Conservation (phyloP, 352 stramenopile species). For the Phytopythium aichiense region DNA sequence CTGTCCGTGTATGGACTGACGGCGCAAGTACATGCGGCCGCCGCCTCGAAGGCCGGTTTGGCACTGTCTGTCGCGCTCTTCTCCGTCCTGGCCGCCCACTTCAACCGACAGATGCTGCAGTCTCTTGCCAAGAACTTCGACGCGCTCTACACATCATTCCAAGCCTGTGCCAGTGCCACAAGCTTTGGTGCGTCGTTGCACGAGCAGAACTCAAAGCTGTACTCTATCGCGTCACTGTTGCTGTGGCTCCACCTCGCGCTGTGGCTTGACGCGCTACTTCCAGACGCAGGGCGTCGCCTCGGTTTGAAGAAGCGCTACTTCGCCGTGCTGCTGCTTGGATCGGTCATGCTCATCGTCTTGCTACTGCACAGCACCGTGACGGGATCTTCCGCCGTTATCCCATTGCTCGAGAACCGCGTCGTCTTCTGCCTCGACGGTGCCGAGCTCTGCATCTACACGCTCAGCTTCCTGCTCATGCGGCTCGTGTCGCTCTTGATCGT, state of each 20-base stretch:
- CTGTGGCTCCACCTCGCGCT: constrained; percentile 1
- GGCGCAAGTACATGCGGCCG: no score
- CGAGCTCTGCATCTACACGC: constrained; percentile 1
- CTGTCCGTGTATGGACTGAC: not conserved
- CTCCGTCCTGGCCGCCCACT: not conserved
- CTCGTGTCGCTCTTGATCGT: constrained; percentile 1
- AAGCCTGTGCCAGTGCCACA: not conserved
- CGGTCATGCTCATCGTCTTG: not conserved
- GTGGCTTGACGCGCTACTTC: not conserved
- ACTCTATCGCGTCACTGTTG: not conserved
- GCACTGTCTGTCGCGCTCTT: not conserved
- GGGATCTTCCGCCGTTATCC: not conserved
- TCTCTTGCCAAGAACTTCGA: constrained; percentile 5
- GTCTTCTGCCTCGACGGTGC: not conserved
- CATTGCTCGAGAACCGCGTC: not conserved
- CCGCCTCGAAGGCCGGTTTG: not conserved
- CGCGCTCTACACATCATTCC: constrained; percentile 1
- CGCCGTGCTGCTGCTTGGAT: not conserved
- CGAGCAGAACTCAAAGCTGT: not conserved
- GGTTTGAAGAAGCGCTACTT: not conserved
- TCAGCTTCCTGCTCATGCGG: constrained; percentile 8
- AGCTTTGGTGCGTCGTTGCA: not conserved
- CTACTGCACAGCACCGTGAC: not conserved
- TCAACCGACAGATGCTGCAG: not conserved
- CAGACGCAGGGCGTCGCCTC: not conserved